These are phyloP conservation scores for Meyerozyma athensensis DNA, from an alignment of 1,139 yeast species.

Conservation along the genomic window DNA sequence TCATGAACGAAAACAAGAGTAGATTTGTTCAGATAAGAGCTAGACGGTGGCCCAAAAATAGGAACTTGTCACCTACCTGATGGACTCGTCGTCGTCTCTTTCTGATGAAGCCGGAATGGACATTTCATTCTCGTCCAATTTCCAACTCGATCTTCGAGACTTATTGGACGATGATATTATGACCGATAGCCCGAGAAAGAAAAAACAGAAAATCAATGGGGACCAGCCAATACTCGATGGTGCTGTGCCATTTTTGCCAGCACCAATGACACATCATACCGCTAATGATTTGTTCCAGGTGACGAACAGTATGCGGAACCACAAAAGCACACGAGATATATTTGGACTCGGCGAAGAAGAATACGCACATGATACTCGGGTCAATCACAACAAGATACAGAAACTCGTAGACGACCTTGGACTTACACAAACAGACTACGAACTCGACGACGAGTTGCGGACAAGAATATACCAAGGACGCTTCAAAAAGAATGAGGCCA, in stretches of 20 bases:
- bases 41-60: no score
- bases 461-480: conserved; percentile 41
- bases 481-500: conserved; percentile 19
- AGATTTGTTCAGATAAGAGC: neutral
- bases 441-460: conserved; percentile 42
- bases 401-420: conserved; percentile 30
- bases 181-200: neutral
- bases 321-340: conserved; percentile 7
- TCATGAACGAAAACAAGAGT: conserved; percentile 1
- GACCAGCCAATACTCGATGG: neutral
- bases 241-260: neutral
- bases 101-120: neutral
- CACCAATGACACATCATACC: conserved; percentile 1
- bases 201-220: neutral
- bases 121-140: neutral
- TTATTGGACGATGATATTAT: conserved; percentile 10
- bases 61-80: no score
- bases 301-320: conserved; percentile 24
- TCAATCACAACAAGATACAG: conserved; percentile 35
- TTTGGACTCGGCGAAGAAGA: conserved; percentile 16
- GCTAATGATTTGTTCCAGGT: conserved; percentile 38
- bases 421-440: conserved; percentile 15
- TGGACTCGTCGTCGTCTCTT: conserved; percentile 10
- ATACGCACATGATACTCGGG: conserved; percentile 16
- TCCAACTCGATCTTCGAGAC: conserved; percentile 7